Conservation (phyloP, 257 asterid genomes). For the Parsonsia alboflavescens region DNA sequence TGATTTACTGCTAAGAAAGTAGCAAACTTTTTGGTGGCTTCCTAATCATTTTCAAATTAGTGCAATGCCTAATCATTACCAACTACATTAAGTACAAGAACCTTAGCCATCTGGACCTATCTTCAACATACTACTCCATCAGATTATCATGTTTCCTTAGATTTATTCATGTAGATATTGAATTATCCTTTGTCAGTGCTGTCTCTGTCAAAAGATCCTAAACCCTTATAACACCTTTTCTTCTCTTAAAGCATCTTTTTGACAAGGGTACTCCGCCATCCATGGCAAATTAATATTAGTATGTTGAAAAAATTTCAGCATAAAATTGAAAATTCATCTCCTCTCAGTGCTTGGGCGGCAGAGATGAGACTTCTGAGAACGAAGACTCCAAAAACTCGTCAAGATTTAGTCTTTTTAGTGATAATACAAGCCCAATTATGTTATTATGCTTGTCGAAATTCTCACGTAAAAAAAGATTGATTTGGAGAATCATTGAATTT, state of each 20-base stretch:
- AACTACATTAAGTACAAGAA: conserved; percentile 20
- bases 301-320: conserved; percentile 5
- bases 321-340: not conserved
- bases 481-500: not conserved
- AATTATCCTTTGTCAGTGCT: conserved; percentile 22
- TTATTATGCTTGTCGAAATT: not conserved
- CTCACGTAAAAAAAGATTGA: not conserved
- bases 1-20: conserved; percentile 9
- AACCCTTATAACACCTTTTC: conserved; percentile 1
- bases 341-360: not conserved
- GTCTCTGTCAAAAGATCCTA: conserved; percentile 22
- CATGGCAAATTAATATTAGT: not conserved
- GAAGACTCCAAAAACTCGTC: not conserved
- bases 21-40: conserved; percentile 8
- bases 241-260: not conserved
- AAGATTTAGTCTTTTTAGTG: not conserved
- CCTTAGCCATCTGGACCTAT: conserved; percentile 19
- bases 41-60: conserved; percentile 38
- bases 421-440: not conserved
- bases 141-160: conserved; percentile 11
- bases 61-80: conserved; percentile 42
- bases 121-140: not conserved
- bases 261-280: not conserved
- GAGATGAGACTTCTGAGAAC: not conserved
- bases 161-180: conserved; percentile 9